Base-by-base conservation (phyloP, 2,329 filamentous ascomycete species). In the Penicillium sp. region DNA sequence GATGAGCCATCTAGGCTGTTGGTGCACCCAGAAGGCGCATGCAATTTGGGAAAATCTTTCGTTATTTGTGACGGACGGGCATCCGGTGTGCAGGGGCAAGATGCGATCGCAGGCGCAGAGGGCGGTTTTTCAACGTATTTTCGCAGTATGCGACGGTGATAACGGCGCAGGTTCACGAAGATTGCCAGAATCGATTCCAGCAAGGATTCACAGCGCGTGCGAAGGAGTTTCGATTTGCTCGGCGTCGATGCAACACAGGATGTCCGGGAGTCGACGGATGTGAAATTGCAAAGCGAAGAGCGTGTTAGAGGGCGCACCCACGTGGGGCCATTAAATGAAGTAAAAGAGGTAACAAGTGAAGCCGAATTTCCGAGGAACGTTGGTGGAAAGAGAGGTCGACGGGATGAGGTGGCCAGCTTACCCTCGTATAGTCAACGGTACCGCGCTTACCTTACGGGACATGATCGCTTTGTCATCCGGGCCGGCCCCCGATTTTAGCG, bases 1-100 rank as follows among this genome's bases (percentile, higher is more conserved):
- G 64, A 56, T 71, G 68, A 68, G 74, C 71, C 74, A 77, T 77
- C 54, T 68, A 67, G 62, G 66, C 63, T 60, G 62, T 39, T 58
- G 43, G 42, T 63, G 55, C 56, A 61, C 68, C 66, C 63, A 43
- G 29, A 39, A 36, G 52, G 65, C 65, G 64, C 66, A 67, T 71
- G 60, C 58, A 71, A 66, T 43, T 53, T 51, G 51, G 59, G 11
- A 48, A 45, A 58, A 46, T 45, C 44, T 55, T 58, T 51, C 55
- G 54, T 49, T 54, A 34, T 53, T 49, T 49, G 47, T 47, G 50
- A 52, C 59, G 53, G 56, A 55, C 57, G 54, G 67, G 56, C 65
- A 68, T 70, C 64, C 68, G 65, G 57, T 67, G 59, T 58, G 51
- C 60, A 47, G 58, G 65, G 56, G 57, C 58, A 61, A 58, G 59